phyloP scores from a whole-genome alignment of 192 early-diverging fungal species.

The Umbelopsis ramanniana region DNA sequence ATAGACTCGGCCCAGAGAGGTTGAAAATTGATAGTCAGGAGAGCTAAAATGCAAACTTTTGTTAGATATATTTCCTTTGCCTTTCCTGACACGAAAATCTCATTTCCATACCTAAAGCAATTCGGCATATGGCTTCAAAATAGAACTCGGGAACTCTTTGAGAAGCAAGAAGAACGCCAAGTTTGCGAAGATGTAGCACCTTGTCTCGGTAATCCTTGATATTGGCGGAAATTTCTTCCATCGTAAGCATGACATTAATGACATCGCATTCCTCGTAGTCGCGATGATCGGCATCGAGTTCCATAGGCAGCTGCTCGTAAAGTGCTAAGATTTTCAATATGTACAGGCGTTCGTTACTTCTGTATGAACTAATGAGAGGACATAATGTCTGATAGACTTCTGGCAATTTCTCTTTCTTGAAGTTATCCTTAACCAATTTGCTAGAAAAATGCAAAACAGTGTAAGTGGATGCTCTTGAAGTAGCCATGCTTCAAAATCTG shows the following conservation, averaged over 20 bases:
- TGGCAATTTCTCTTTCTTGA: neutral
- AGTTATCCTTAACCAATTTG: neutral
- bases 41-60: constrained; percentile 34
- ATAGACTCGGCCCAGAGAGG: constrained; percentile 83
- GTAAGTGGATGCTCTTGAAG: neutral
- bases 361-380: constrained; percentile 61
- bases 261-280: constrained; percentile 49
- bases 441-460: neutral
- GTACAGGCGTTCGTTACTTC: constrained; percentile 60
- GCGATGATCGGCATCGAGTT: constrained; percentile 37
- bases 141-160: constrained; percentile 74
- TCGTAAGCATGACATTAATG: constrained; percentile 55
- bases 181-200: constrained; percentile 70
- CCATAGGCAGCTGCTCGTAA: constrained; percentile 67
- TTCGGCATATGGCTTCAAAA: constrained; percentile 63
- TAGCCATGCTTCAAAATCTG: too few species aligned
- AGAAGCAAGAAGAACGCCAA: constrained; percentile 66
- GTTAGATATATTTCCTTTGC: constrained; percentile 12
- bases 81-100: neutral
- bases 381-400: neutral
- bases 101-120: constrained; percentile 60
- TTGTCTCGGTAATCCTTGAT: constrained; percentile 81
- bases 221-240: constrained; percentile 67
- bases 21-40: constrained; percentile 82
- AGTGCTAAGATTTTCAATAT: constrained; percentile 69